Evolutionary conservation across 768 basidiomycete genomes (phyloP), one percentile per base, ranked within the genome.

Genomic region (Phlegmacium glaucopus): DNA sequence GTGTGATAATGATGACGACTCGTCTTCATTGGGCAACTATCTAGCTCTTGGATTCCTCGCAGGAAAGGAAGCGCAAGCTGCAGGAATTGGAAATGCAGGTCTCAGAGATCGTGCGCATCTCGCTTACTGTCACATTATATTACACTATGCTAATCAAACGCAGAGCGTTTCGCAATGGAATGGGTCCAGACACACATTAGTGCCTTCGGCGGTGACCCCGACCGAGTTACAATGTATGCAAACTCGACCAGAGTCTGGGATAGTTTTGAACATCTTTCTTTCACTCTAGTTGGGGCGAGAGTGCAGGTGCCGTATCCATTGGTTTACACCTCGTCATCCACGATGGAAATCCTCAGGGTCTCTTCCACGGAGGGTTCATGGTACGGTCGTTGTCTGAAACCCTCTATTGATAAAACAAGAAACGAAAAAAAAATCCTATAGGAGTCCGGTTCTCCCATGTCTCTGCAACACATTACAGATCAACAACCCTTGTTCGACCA

Each of bases 111-210:
- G 75, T 76, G 47, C 55, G 72, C 67, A 9, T 11, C 30, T n/a
- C 9, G n/a, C 44, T 22, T 7, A 22, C 39, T 18, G 5, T 47
- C 28, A 11, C 43, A 18, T 28, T 0, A 39, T 4, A 39, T 4
- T 11, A 22, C 35, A 36, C 4, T 4, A 32, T 39, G n/a, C 13
- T 11, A 6, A n/a, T 39, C 9, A 15, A 15, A 16, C 28, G 25
- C 22, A 80, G 71, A 74, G 55, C 66, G 71, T 18, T 63, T 72
- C 15, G 78, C 75, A 1, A 55, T 83, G 12, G 58, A 72, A 50
- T 82, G 80, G 80, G 69, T 81, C 0, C 73, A 79, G 44, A 66
- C 74, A 43, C 68, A 82, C 54, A 78, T 81, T 48, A 49, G 54
- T 17, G 58, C 66, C 1, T 83, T 81, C 47, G 80, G 80, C 2